Evolutionary conservation across 805 yeast genomes (phyloP).

Genomic region (Lipomyces orientalis): DNA sequence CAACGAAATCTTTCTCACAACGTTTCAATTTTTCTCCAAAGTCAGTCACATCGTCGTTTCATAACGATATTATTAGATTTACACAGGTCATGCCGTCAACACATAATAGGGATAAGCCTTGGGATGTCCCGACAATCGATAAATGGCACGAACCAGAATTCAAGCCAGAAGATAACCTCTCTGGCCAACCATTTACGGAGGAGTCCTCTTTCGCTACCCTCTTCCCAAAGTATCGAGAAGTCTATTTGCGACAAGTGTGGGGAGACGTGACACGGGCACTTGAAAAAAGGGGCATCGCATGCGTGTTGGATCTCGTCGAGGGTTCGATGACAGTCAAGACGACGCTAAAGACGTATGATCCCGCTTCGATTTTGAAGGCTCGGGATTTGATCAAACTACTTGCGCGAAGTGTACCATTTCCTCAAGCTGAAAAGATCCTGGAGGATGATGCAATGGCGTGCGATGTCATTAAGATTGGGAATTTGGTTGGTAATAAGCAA

Average conservation of each 20-base stretch:
- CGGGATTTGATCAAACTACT: constrained; percentile 91
- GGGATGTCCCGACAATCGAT: constrained; percentile 35
- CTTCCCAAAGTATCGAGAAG: constrained; percentile 96
- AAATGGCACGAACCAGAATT: constrained; percentile 89
- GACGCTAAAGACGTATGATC: constrained; percentile 93
- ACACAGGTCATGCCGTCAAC: constrained; percentile 75
- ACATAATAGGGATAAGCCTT: constrained; percentile 90
- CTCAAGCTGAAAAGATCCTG: constrained; percentile 90
- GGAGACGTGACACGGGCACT: constrained; percentile 85
- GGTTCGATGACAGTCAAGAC: constrained; percentile 98
- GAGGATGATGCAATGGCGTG: constrained; percentile 87
- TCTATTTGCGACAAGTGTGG: constrained; percentile 87
- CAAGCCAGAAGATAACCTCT: constrained; percentile 83
- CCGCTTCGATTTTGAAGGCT: constrained; percentile 90
- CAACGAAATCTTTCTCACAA: neutral
- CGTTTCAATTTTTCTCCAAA: neutral
- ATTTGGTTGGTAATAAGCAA: constrained; percentile 85
- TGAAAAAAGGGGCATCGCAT: constrained; percentile 70
- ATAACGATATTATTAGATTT: neutral
- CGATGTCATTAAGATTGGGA: constrained; percentile 94
- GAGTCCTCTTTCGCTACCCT: constrained; percentile 93
- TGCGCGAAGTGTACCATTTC: constrained; percentile 96
- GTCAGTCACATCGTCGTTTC: neutral
- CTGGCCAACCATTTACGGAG: constrained; percentile 90
- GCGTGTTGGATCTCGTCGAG: constrained; percentile 87